A percentile compares a stretch with the other conserved stretches of the same genome.
Conservation (phyloP, 1,284 basidiomycete species). For the Boletus semigastroideus region DNA sequence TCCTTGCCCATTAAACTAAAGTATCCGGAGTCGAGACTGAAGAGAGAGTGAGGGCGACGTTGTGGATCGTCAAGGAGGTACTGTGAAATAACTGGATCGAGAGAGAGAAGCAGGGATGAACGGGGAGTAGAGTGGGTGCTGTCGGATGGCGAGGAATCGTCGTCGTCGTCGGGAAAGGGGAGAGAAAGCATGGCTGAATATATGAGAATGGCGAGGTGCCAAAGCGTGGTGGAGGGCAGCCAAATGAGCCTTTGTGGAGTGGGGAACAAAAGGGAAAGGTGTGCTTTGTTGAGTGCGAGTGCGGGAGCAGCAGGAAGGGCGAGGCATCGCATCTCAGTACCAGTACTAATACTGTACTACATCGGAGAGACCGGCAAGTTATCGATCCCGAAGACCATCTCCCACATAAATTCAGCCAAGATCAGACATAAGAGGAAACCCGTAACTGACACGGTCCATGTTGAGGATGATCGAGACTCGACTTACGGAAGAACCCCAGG, state of each 20-base stretch:
- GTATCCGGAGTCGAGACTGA: slow-evolving; percentile 33
- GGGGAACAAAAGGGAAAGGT: slow-evolving; percentile 20
- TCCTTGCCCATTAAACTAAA: slow-evolving; percentile 29
- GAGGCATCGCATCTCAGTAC: slow-evolving; percentile 6
- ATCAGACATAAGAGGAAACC: too few relatives aligned
- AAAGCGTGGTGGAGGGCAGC: slow-evolving; percentile 24
- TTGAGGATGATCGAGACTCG: too few relatives aligned
- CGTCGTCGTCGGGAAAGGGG: slow-evolving; percentile 22
- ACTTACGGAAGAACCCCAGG: too few relatives aligned
- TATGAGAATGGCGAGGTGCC: slow-evolving; percentile 16
- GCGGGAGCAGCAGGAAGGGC: slow-evolving; percentile 4
- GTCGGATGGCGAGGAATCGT: slow-evolving; percentile 9
- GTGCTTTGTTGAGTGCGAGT: slow-evolving; percentile 5
- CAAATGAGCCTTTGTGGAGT: slow-evolving; percentile 23
- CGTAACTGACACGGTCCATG: too few relatives aligned
- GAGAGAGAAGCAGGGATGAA: slow-evolving; percentile 16
- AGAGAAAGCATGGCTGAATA: slow-evolving; percentile 23
- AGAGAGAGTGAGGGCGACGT: slow-evolving; percentile 20
- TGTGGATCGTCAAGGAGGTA: slow-evolving; percentile 1
- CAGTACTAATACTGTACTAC: slow-evolving; percentile 17
- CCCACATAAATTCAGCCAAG: neutral
- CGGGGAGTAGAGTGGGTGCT: slow-evolving; percentile 25
- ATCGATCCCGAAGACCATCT: neutral
- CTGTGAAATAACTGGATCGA: slow-evolving; percentile 5
- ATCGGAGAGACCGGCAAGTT: slow-evolving; percentile 11